Evolutionary conservation across 1,284 basidiomycete genomes (phyloP).

Genomic region (Abortiporus biennis): DNA sequence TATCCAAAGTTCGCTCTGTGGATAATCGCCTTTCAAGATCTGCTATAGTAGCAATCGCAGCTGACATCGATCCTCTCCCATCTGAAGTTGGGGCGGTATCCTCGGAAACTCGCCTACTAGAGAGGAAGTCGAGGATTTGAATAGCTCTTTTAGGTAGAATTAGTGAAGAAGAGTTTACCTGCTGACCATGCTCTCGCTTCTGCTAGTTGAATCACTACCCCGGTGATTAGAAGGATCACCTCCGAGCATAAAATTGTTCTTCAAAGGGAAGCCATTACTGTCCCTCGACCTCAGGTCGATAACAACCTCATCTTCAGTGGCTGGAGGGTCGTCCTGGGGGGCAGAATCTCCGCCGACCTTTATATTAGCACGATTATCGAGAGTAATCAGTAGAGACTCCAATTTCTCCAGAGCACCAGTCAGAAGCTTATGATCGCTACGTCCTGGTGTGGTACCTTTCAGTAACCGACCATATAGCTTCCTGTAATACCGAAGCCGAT

Average conservation of each 20-base stretch:
- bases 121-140: not conserved
- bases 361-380: conserved; percentile 54
- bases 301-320: conserved; percentile 46
- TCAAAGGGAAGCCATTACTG: conserved; percentile 15
- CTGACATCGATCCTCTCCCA: conserved; percentile 42
- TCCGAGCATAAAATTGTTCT: conserved; percentile 13
- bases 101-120: conserved; percentile 52
- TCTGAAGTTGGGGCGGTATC: conserved; percentile 53
- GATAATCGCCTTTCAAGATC: conserved; percentile 83
- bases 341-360: conserved; percentile 30
- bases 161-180: conserved; percentile 36
- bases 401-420: conserved; percentile 79
- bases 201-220: conserved; percentile 20
- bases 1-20: conserved; percentile 79
- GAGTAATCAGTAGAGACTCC: conserved; percentile 63
- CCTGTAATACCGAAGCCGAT: conserved; percentile 87
- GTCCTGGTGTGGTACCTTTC: conserved; percentile 83
- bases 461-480: conserved; percentile 86
- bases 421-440: conserved; percentile 83
- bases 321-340: conserved; percentile 21
- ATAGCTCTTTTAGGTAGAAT: not conserved
- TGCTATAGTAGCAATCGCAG: conserved; percentile 50
- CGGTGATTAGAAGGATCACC: conserved; percentile 18
- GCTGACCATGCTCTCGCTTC: conserved; percentile 38
- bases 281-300: conserved; percentile 40